Evolutionary conservation across 2,329 filamentous ascomycete genomes (phyloP).

Genomic region (Macrophomina tecta): DNA sequence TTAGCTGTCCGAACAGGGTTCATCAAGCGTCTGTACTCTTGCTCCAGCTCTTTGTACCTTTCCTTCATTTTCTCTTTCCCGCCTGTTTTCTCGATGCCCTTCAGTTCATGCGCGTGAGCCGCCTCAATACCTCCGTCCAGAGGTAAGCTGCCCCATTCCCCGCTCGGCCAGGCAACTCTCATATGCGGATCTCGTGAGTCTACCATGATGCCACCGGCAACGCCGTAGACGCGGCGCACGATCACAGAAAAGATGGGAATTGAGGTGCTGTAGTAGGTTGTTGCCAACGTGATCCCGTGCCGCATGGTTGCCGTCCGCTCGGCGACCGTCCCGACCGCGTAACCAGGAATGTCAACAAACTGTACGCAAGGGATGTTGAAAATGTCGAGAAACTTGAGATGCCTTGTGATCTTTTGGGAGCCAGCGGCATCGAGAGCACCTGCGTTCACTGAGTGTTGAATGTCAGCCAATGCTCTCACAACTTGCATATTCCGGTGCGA

Average conservation of each 20-base stretch:
- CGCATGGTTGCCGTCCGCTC: slow-evolving; percentile 70
- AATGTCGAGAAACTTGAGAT: slow-evolving; percentile 68
- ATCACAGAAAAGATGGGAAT: slow-evolving; percentile 69
- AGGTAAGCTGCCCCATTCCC: slow-evolving; percentile 67
- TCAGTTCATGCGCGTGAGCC: slow-evolving; percentile 65
- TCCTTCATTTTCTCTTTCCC: slow-evolving; percentile 56
- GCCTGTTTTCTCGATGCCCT: slow-evolving; percentile 57
- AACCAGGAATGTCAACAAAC: slow-evolving; percentile 67
- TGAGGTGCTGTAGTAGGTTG: slow-evolving; percentile 67
- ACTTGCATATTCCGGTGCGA: no score
- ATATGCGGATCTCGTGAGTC: slow-evolving; percentile 66
- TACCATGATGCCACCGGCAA: slow-evolving; percentile 69
- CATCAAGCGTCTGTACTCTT: slow-evolving; percentile 67
- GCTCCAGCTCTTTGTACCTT: slow-evolving; percentile 63
- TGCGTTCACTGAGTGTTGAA: slow-evolving; percentile 53
- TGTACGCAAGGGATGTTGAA: slow-evolving; percentile 70
- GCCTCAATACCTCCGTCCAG: slow-evolving; percentile 70
- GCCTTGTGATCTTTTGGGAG: slow-evolving; percentile 65
- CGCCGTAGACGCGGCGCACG: slow-evolving; percentile 65
- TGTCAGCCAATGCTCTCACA: neutral
- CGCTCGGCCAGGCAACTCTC: slow-evolving; percentile 68
- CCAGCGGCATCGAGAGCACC: slow-evolving; percentile 67
- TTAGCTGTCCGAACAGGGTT: slow-evolving; percentile 70
- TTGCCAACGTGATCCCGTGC: slow-evolving; percentile 66
- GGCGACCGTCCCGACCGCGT: slow-evolving; percentile 68